Conservation (phyloP, 2,329 filamentous ascomycete genomes). For the Colletotrichum tofieldiae region DNA sequence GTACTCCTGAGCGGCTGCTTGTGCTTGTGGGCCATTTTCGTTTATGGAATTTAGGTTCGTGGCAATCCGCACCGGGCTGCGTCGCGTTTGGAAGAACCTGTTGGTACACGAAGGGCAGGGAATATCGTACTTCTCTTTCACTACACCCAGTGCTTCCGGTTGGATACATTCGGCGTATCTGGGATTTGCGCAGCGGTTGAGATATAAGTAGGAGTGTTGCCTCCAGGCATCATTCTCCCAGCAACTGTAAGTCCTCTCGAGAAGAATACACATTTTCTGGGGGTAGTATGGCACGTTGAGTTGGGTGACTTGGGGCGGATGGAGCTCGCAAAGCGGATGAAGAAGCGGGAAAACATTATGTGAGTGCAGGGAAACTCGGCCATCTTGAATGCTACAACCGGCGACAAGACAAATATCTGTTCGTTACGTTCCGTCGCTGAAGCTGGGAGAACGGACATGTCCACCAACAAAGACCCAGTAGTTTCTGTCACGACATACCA, state of each 20-base stretch:
- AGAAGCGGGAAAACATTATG: neutral
- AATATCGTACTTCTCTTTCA: neutral
- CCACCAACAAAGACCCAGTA: neutral
- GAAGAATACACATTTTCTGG: slow-evolving; percentile 32
- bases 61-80: neutral
- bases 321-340: neutral
- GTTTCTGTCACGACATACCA: neutral
- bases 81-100: slow-evolving; percentile 23
- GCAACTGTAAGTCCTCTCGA: slow-evolving; percentile 26
- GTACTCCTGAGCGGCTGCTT: slow-evolving; percentile 18
- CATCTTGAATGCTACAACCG: neutral
- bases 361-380: neutral
- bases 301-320: no score
- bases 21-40: neutral
- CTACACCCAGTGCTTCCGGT: neutral
- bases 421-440: neutral
- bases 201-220: slow-evolving; percentile 18
- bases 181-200: slow-evolving; percentile 38
- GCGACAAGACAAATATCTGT: neutral
- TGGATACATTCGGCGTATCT: slow-evolving; percentile 26
- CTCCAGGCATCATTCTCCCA: neutral
- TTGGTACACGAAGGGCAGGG: slow-evolving; percentile 31
- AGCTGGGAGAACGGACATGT: neutral
- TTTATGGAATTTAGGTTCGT: neutral
- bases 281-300: neutral